These are phyloP conservation scores for Fonsecaea nubica DNA, from an alignment of 2,329 filamentous ascomycete genomes.

Conservation along the genomic window DNA sequence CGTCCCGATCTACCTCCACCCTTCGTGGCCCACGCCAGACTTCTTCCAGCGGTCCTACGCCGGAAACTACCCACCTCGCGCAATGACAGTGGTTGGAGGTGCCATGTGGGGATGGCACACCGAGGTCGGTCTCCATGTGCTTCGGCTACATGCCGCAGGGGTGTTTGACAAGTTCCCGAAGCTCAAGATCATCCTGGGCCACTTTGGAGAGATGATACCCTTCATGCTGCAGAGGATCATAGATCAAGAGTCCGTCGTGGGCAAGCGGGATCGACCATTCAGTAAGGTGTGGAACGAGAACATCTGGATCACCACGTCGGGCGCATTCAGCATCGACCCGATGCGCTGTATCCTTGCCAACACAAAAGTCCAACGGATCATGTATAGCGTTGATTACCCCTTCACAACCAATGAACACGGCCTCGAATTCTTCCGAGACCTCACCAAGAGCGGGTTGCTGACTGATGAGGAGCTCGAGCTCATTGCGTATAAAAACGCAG, in stretches of 20 bases:
- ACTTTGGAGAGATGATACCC: constrained; percentile 61
- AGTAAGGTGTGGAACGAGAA: constrained; percentile 61
- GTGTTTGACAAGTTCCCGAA: constrained; percentile 62
- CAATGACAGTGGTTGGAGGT: constrained; percentile 25
- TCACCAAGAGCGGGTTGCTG: constrained; percentile 58
- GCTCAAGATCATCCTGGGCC: constrained; percentile 62
- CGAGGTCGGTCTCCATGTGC: constrained; percentile 46
- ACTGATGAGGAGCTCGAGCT: constrained; percentile 55
- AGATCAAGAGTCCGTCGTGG: constrained; percentile 48
- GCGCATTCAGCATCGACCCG: constrained; percentile 58
- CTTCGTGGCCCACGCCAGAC: constrained; percentile 43
- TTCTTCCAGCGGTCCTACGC: constrained; percentile 44
- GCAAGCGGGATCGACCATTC: constrained; percentile 59
- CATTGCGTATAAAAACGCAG: constrained; percentile 59
- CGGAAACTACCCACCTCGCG: constrained; percentile 45
- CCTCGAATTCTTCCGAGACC: constrained; percentile 54
- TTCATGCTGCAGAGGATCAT: constrained; percentile 57
- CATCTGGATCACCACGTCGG: constrained; percentile 64
- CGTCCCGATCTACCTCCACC: constrained; percentile 38
- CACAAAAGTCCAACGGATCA: constrained; percentile 52
- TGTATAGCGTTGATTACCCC: constrained; percentile 66
- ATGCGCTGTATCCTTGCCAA: constrained; percentile 49
- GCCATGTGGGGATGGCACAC: constrained; percentile 47
- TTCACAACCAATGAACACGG: constrained; percentile 60
- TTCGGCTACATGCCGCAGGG: constrained; percentile 58